Conservation (phyloP, 2,329 filamentous ascomycete genomes). For the Ophiostoma angusticollis region DNA sequence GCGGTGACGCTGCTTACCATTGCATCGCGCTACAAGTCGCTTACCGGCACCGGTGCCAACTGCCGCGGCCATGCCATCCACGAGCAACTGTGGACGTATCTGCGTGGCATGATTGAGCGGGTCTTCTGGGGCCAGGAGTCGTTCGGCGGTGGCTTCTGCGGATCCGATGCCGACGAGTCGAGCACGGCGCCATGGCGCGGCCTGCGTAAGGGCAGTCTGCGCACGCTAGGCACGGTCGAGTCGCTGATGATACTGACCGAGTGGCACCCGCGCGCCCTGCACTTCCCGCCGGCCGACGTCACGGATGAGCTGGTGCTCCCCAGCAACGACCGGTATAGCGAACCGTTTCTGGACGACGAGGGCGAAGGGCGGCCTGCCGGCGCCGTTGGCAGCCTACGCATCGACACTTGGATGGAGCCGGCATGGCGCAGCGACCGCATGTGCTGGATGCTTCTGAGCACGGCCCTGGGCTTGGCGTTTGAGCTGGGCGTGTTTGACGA, state of each 20-base stretch:
- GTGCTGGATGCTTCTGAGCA: slow-evolving; percentile 96
- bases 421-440: slow-evolving; percentile 90
- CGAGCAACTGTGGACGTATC: slow-evolving; percentile 87
- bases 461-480: slow-evolving; percentile 77
- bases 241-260: slow-evolving; percentile 89
- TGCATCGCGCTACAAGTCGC: slow-evolving; percentile 70
- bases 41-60: slow-evolving; percentile 65
- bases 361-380: slow-evolving; percentile 42
- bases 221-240: slow-evolving; percentile 88
- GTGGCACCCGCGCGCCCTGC: slow-evolving; percentile 89
- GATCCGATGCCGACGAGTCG: slow-evolving; percentile 50
- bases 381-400: slow-evolving; percentile 68
- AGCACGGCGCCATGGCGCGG: slow-evolving; percentile 59
- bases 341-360: slow-evolving; percentile 28
- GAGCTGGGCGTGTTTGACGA: slow-evolving; percentile 94
- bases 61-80: slow-evolving; percentile 86
- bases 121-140: slow-evolving; percentile 94
- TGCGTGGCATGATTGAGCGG: slow-evolving; percentile 88
- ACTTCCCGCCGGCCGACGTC: slow-evolving; percentile 76
- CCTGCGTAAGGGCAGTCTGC: slow-evolving; percentile 62
- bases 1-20: slow-evolving; percentile 86
- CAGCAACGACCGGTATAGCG: slow-evolving; percentile 38
- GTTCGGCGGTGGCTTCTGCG: slow-evolving; percentile 78
- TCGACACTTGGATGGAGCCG: slow-evolving; percentile 93
- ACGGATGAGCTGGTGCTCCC: slow-evolving; percentile 57